Conservation (phyloP, 768 basidiomycete genomes). For the Leucogyrophana mollusca region DNA sequence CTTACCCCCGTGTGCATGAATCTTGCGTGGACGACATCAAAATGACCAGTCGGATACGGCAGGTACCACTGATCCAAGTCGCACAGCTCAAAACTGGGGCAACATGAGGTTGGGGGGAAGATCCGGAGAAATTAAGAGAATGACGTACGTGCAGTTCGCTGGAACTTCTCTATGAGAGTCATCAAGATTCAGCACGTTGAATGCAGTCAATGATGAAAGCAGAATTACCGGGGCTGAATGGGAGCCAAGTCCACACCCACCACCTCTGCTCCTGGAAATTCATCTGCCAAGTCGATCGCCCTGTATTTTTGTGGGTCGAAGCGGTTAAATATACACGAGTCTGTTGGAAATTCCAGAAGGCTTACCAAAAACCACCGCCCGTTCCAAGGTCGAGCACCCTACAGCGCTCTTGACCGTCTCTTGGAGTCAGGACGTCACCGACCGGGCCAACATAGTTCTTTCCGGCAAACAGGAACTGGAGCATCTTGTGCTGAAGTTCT, state of each 20-base stretch:
- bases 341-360: constrained; percentile 5
- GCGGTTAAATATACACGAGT: constrained; percentile 3
- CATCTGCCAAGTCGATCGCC: constrained; percentile 74
- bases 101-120: background rate
- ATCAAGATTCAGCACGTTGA: constrained; percentile 9
- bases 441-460: constrained; percentile 69
- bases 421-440: constrained; percentile 47
- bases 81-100: constrained; percentile 64
- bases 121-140: constrained; percentile 4
- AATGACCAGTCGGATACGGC: constrained; percentile 62
- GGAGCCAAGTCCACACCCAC: constrained; percentile 72
- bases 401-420: constrained; percentile 26
- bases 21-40: constrained; percentile 70
- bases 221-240: constrained; percentile 62
- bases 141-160: constrained; percentile 69
- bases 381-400: constrained; percentile 69
- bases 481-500: constrained; percentile 59
- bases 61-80: constrained; percentile 60
- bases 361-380: constrained; percentile 61
- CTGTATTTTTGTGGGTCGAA: constrained; percentile 29
- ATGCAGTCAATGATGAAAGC: background rate
- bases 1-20: constrained; percentile 67
- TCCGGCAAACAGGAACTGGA: constrained; percentile 65
- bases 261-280: constrained; percentile 65
- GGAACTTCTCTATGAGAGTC: constrained; percentile 52